Conservation (phyloP, 1,284 basidiomycete species). For the Pterula multifida region DNA sequence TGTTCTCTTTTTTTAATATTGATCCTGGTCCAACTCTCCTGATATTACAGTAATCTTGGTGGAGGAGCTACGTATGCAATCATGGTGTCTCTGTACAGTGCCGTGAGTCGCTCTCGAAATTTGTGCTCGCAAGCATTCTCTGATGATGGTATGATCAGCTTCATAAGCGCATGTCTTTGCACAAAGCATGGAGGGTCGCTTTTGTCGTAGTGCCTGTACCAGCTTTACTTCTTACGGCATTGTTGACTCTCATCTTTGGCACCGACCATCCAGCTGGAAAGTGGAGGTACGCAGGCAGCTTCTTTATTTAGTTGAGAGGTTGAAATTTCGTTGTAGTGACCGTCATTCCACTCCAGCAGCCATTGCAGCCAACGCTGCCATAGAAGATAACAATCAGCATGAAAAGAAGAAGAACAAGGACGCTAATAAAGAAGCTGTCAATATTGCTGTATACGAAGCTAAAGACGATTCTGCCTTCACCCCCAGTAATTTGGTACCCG, state of each 20-base stretch:
- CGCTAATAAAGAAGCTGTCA: constrained; percentile 8
- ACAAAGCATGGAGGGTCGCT: constrained; percentile 43
- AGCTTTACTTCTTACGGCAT: constrained; percentile 34
- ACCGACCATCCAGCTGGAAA: constrained; percentile 50
- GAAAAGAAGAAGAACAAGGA: not conserved
- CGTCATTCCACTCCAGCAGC: constrained; percentile 20
- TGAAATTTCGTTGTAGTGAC: constrained; percentile 15
- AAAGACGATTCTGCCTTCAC: not conserved
- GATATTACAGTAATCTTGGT: not conserved
- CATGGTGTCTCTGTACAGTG: constrained; percentile 43
- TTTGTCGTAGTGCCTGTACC: constrained; percentile 53
- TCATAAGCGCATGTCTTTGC: constrained; percentile 25
- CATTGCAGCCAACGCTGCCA: no score
- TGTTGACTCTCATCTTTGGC: constrained; percentile 34
- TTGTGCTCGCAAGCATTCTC: not conserved
- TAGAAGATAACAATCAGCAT: no score
- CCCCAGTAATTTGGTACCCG: constrained; percentile 11
- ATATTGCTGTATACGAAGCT: constrained; percentile 9
- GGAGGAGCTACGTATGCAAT: constrained; percentile 37
- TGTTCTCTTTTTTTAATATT: not conserved
- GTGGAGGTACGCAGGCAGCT: constrained; percentile 27
- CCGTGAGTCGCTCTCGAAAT: not conserved
- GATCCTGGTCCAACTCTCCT: constrained; percentile 2
- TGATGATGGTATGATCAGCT: constrained; percentile 10
- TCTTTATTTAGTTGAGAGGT: no score